Evolutionary conservation across 164 flowering plant genomes (phyloP).

Genomic region (Macadamia tetraphylla): DNA sequence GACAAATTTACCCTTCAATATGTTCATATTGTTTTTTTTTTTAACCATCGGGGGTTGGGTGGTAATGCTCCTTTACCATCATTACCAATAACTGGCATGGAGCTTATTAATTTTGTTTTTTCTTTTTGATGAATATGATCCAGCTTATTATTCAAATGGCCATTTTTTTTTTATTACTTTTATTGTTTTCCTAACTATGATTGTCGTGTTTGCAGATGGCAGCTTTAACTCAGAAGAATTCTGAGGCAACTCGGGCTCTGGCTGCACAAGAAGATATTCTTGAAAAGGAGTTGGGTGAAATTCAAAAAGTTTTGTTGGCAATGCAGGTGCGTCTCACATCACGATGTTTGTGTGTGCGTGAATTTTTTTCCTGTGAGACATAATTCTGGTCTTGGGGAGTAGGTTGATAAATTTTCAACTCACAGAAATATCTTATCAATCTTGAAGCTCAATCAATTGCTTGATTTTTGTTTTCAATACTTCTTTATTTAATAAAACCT

Average conservation of each 20-base stretch:
- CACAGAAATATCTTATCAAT: no score
- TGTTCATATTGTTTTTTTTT: no score
- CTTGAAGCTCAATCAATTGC: no score
- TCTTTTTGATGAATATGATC: neutral
- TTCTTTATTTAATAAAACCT: no score
- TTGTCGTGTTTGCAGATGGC: constrained; percentile 54
- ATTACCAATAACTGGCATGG: no score
- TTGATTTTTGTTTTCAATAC: no score
- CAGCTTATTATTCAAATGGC: neutral
- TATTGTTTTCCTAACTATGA: neutral
- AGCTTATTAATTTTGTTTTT: neutral
- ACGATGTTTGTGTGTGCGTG: neutral
- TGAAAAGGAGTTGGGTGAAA: constrained; percentile 91
- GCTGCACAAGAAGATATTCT: constrained; percentile 68
- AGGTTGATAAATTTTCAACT: neutral
- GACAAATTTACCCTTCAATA: no score
- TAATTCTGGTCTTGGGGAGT: neutral
- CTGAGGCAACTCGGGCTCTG: constrained; percentile 83
- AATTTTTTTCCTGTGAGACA: no score
- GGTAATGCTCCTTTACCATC: no score
- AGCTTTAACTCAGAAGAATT: constrained; percentile 80
- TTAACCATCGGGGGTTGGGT: no score
- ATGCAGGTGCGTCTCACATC: constrained; percentile 66
- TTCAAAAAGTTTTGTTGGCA: constrained; percentile 85
- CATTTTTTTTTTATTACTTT: constrained; percentile 3